phyloP scores from a whole-genome alignment of 176 grass and related monocot species.

The Musa schizocarpa region DNA sequence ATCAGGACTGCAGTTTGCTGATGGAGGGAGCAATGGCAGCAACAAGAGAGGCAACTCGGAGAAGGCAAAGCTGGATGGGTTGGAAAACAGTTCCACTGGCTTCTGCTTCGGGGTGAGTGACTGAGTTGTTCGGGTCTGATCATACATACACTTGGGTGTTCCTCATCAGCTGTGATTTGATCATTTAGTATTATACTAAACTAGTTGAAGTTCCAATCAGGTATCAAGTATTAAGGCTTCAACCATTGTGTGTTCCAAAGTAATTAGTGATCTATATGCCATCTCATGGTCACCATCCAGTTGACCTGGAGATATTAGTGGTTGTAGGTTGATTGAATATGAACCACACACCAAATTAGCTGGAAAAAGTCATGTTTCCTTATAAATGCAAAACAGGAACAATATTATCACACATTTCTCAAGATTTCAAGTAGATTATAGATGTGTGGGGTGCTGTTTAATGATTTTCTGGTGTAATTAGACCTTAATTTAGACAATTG shows the following conservation, averaged over 20 bases:
- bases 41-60: conserved; percentile 51
- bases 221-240: too few species aligned
- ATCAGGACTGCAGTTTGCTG: neutral
- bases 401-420: neutral
- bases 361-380: neutral
- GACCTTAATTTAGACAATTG: neutral
- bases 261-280: too few species aligned
- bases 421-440: neutral
- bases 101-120: conserved; percentile 84
- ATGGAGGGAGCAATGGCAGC: conserved; percentile 11
- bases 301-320: too few species aligned
- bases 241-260: too few species aligned
- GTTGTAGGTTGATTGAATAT: too few species aligned
- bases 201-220: neutral
- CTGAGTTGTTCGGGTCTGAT: neutral
- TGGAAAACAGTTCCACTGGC: neutral
- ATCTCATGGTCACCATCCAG: too few species aligned
- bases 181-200: neutral
- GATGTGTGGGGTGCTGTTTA: neutral
- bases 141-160: too few species aligned
- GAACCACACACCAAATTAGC: neutral
- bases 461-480: neutral
- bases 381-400: neutral
- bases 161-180: neutral
- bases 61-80: conserved; percentile 37